Evolutionary conservation across 2,329 filamentous ascomycete genomes (phyloP), one percentile per base, ranked within the genome.

Genomic region (Fusarium mundagurra): DNA sequence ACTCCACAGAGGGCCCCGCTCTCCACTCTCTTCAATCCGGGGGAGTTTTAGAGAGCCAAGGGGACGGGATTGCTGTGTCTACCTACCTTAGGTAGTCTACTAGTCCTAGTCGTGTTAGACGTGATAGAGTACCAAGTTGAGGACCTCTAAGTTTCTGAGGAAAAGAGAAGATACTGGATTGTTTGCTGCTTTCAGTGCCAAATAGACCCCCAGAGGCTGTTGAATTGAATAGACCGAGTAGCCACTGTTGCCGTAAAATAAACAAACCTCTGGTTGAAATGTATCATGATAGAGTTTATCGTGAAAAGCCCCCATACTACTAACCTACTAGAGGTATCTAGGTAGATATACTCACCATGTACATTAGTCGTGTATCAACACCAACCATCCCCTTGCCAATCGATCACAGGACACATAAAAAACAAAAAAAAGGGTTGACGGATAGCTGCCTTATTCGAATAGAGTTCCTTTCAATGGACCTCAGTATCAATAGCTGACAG

Each of bases 21-120:
- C 72, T 47, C 72, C 72, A 73, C 64, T 60, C 39, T 74, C 74
- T 72, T 64, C 60, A 74, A 74, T 74, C 72, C 57, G 72, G 72
- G 72, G 72, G 71, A 74, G 54, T 63, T 64, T 63, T 45, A 57
- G 41, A 54, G 36, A 51, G 38, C 59, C 58, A 45, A 62, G 53
- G 34, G 60, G 43, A 58, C 31, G 48, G 44, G 27, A 53, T 53
- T 50, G 13, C 13, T 29, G 43, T 51, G 48, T 24, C n/a, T 51
- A 24, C n/a, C 29, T 22, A 31, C 29, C 29, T 31, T n/a, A n/a
- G n/a, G n/a, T n/a, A n/a, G n/a, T n/a, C n/a, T n/a, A 36, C 17
- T 20, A 38, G 36, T 38, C 36, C 36, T 38, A 34, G 48, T 24
- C 27, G 43, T 48, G 43, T 53, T 65, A 43, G 31, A 41, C 47